Percentiles rank a stretch among this genome's conserved stretches.
These are phyloP conservation scores for Apiospora saccharicola DNA, from an alignment of 2,329 filamentous ascomycete genomes.

Conservation along the genomic window DNA sequence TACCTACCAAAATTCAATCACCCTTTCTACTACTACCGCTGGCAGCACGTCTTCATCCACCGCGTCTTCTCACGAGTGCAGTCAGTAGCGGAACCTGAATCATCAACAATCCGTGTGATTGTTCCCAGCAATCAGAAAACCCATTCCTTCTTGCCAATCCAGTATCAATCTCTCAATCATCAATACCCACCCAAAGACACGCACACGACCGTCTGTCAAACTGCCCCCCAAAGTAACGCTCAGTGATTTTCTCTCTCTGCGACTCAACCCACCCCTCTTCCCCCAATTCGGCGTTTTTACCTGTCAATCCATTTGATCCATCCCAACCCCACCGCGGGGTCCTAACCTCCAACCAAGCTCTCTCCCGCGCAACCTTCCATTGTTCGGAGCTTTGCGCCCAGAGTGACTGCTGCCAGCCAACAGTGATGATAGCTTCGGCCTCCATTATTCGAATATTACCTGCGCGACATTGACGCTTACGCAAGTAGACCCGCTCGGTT, in stretches of 20 bases:
- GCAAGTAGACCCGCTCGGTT: conserved; percentile 1
- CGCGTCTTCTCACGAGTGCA: conserved; percentile 16
- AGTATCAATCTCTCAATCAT: background rate
- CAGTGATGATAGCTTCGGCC: conserved; percentile 21
- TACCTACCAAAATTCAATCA: conserved; percentile 14
- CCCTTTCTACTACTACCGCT: background rate
- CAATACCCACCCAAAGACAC: conserved; percentile 16
- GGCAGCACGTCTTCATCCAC: conserved; percentile 8
- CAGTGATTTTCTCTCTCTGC: conserved; percentile 12
- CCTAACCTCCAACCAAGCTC: conserved; percentile 17
- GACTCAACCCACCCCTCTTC: background rate
- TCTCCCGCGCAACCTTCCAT: conserved; percentile 13
- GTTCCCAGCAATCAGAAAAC: conserved; percentile 3
- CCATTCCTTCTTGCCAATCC: conserved; percentile 11
- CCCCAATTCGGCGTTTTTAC: background rate
- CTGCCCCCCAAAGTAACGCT: conserved; percentile 1
- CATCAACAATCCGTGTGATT: conserved; percentile 15
- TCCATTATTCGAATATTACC: conserved; percentile 12
- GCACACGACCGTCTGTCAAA: background rate
- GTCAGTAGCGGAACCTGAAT: conserved; percentile 18
- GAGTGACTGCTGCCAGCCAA: conserved; percentile 15
- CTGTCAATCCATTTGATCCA: conserved; percentile 16
- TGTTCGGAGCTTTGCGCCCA: conserved; percentile 13
- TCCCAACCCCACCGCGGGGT: conserved; percentile 21
- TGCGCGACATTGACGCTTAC: conserved; percentile 13